phyloP scores from a whole-genome alignment of 176 grass and related monocot genomes.

The Rhynchospora tenuis region DNA sequence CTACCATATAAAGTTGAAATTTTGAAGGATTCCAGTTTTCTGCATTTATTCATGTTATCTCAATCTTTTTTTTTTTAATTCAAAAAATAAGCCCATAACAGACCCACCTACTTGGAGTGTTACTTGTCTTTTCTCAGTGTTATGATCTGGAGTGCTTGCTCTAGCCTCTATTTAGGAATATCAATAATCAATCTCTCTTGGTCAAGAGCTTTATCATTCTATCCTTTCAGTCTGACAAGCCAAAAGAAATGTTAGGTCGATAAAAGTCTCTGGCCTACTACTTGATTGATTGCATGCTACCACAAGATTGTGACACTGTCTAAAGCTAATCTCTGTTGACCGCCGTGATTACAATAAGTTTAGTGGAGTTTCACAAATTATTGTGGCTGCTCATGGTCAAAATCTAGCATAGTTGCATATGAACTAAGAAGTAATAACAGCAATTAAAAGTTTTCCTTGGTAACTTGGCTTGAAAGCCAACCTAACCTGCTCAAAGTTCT shows the following conservation, averaged over 20 bases:
- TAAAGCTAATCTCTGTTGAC: neutral
- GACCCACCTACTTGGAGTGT: neutral
- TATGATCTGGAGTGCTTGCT: neutral
- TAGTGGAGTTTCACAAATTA: neutral
- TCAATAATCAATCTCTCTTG: neutral
- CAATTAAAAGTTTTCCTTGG: neutral
- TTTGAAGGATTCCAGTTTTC: neutral
- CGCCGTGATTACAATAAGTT: neutral
- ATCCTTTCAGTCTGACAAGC: neutral
- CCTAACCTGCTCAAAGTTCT: too few relatives aligned
- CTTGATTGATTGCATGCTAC: neutral
- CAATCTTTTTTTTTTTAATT: neutral
- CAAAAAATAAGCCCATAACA: neutral
- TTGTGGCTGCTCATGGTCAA: neutral
- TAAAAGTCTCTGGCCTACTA: neutral
- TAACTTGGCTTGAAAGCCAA: neutral
- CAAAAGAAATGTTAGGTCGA: neutral
- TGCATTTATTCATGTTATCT: neutral
- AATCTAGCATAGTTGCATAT: neutral
- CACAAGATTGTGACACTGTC: neutral
- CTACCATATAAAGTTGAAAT: neutral
- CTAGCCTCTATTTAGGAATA: neutral
- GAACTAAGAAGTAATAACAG: neutral
- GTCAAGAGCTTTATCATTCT: neutral
- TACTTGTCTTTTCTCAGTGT: neutral